Evolutionary conservation across 441 rosid species (phyloP), one percentile per base, ranked within the genome.

Genomic region (Pelargonium myrrhifolium): DNA sequence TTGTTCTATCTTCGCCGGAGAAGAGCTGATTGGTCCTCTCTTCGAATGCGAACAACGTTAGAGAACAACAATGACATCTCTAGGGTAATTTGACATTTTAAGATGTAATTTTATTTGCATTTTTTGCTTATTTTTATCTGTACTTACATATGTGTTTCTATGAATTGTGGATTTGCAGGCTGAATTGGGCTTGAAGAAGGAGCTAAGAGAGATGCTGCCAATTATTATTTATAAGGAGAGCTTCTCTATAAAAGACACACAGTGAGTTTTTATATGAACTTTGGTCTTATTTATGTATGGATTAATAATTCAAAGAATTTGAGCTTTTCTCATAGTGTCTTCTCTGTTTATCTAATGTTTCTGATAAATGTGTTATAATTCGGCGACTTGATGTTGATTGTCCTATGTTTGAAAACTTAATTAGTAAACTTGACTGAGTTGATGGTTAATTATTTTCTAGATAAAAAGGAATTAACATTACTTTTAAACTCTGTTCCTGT

Each of bases 151-250:
- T 39, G 42, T 39, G 42, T 39, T 68, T 40, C n/a, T 12, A 28
- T 59, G 66, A 72, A 47, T 67, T 43, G 35, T 71, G 64, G 70
- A 17, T 55, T 47, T 53, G 65, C 83, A 88, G 89, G 84, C 75
- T 78, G 92, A 88, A 66, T 22, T 80, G 82, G 96, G 98, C 17
- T 77, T 92, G 80, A 86, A 84, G 80, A 87, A 89, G 73, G 98
- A 92, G 69, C 67, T 92, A 69, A 85, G 96, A 74, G 95, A 92
- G 84, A 86, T 92, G 98, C 83, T 92, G 6, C 96, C 98, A 60
- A 80, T 89, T 75, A 77, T 92, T 49, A 78, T 89, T 47, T 92
- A 78, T 75, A 86, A 68, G 76, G 91, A 89, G 82, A 92, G 93
- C 86, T 92, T 92, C 81, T 81, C 86, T 5, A 75, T 92, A 18